Conservation (phyloP, 345 rosid species). For the Citropsis articulata region DNA sequence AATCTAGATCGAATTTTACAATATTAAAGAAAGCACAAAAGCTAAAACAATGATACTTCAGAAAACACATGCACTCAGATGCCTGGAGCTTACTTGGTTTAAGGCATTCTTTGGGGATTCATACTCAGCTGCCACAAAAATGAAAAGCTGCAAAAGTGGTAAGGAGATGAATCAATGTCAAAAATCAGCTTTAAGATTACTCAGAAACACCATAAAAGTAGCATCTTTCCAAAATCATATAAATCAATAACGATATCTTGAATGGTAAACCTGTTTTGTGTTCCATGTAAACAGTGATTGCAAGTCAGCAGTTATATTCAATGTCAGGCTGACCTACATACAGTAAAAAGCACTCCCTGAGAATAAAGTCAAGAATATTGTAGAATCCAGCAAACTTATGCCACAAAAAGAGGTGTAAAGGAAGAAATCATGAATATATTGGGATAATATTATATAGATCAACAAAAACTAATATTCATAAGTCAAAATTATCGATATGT, state of each 20-base stretch:
- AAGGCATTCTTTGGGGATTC: conserved; percentile 70
- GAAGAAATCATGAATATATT: neutral
- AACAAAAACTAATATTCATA: neutral
- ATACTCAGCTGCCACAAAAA: conserved; percentile 86
- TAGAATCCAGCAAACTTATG: neutral
- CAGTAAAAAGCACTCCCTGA: conserved; percentile 15
- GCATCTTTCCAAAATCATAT: neutral
- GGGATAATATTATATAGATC: neutral
- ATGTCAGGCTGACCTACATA: conserved; percentile 77
- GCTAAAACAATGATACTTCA: neutral
- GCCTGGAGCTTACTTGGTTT: conserved; percentile 67
- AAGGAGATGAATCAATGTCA: neutral
- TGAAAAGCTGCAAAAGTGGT: conserved; percentile 60
- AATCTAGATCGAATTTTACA: neutral
- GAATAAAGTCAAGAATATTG: conserved; percentile 4
- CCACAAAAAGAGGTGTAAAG: neutral
- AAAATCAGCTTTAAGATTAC: neutral
- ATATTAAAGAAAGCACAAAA: neutral
- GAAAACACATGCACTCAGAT: neutral
- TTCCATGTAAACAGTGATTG: conserved; percentile 95
- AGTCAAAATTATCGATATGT: neutral
- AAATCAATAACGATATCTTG: neutral
- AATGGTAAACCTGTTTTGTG: conserved; percentile 79
- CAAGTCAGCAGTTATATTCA: conserved; percentile 85
- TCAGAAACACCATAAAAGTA: neutral